Percentiles rank a stretch among this genome's conserved stretches.
These are phyloP conservation scores for Leersia perrieri DNA, from an alignment of 176 grass and related monocot species.

Conservation along the genomic window DNA sequence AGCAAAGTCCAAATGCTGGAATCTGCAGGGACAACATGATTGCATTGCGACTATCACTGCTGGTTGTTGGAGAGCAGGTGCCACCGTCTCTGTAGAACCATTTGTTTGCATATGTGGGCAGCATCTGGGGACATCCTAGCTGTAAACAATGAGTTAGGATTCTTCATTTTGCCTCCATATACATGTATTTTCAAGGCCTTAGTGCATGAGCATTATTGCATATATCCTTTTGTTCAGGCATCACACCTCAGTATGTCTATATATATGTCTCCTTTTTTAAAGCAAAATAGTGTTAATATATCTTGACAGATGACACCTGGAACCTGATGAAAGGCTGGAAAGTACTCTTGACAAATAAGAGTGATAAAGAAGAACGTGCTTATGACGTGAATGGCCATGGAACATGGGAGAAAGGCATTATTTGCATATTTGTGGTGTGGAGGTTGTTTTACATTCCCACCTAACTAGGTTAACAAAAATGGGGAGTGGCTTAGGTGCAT, in stretches of 20 bases:
- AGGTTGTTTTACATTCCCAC: background rate
- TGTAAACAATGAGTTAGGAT: background rate
- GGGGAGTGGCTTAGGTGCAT: background rate
- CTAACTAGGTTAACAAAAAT: background rate
- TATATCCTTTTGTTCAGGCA: background rate
- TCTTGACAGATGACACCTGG: background rate
- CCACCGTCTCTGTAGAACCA: background rate
- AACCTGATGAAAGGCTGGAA: background rate
- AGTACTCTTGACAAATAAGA: background rate
- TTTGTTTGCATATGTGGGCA: background rate
- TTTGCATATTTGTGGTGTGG: no score
- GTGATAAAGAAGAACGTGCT: background rate
- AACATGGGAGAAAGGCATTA: background rate
- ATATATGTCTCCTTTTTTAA: background rate
- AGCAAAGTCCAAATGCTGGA: constrained; percentile 12
- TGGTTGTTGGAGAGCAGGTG: background rate
- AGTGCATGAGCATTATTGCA: background rate
- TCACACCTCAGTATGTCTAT: background rate
- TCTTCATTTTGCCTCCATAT: background rate
- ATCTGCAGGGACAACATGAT: constrained; percentile 1
- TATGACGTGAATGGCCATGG: background rate
- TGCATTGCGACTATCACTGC: background rate
- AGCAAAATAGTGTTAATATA: background rate
- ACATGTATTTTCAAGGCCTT: background rate
- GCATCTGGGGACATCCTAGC: background rate